Conservation (phyloP, 1,284 basidiomycete genomes). For the Cutaneotrichosporon mucoides region DNA sequence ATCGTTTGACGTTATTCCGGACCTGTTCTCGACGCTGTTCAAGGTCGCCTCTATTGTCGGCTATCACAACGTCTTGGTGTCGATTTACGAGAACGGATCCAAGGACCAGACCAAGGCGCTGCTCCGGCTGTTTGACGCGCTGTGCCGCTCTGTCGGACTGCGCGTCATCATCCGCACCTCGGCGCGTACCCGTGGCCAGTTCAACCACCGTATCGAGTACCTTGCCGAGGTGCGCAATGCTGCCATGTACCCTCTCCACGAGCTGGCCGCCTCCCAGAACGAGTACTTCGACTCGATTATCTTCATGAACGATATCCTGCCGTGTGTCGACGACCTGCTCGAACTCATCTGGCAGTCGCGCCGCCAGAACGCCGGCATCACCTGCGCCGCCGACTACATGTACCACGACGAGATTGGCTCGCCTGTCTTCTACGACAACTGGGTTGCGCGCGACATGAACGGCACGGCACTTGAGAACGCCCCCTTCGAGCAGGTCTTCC, state of each 20-base stretch:
- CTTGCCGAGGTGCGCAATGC: slow-evolving; percentile 93
- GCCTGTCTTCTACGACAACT: slow-evolving; percentile 95
- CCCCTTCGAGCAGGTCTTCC: slow-evolving; percentile 88
- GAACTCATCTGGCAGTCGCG: slow-evolving; percentile 93
- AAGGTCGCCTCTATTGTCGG: slow-evolving; percentile 81
- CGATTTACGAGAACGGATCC: slow-evolving; percentile 96
- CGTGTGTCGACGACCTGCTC: slow-evolving; percentile 89
- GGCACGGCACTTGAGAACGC: slow-evolving; percentile 94
- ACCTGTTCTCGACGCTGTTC: slow-evolving; percentile 93
- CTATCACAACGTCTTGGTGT: slow-evolving; percentile 92
- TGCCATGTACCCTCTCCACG: slow-evolving; percentile 86
- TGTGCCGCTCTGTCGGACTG: slow-evolving; percentile 80
- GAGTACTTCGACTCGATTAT: slow-evolving; percentile 91
- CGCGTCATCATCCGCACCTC: slow-evolving; percentile 86
- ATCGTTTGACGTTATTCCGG: slow-evolving; percentile 95
- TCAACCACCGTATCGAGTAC: slow-evolving; percentile 97
- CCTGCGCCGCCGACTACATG: slow-evolving; percentile 95
- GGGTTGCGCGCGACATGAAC: slow-evolving; percentile 95
- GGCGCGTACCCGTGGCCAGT: slow-evolving; percentile 84
- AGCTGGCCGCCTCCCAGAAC: slow-evolving; percentile 71
- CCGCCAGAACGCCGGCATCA: slow-evolving; percentile 88
- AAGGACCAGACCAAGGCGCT: slow-evolving; percentile 94
- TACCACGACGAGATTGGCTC: slow-evolving; percentile 88
- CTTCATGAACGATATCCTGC: slow-evolving; percentile 97
- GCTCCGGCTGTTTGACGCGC: slow-evolving; percentile 83